Evolutionary conservation across 805 yeast genomes (phyloP).

Genomic region (Yarrowia keelungensis): DNA sequence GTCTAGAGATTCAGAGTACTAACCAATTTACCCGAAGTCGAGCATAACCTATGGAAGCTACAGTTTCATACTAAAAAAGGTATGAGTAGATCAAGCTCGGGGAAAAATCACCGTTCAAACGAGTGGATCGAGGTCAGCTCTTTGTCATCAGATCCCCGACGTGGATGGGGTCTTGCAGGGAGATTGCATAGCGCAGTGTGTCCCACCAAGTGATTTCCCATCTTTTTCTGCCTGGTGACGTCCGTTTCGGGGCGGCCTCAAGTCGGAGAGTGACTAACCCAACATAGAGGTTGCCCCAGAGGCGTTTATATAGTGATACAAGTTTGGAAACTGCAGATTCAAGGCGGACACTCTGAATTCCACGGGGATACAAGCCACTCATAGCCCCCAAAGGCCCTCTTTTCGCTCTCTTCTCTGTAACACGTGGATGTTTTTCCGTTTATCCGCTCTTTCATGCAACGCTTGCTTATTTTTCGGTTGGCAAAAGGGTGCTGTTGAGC

Average conservation of each 20-base stretch:
- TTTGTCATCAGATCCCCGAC: neutral
- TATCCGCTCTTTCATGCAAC: constrained; percentile 28
- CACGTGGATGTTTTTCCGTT: constrained; percentile 36
- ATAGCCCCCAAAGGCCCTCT: too few relatives aligned
- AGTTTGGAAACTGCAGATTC: too few relatives aligned
- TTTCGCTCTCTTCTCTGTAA: neutral
- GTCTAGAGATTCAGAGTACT: too few relatives aligned
- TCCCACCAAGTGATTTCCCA: neutral
- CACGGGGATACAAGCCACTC: neutral
- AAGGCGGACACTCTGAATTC: neutral
- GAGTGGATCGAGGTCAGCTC: neutral
- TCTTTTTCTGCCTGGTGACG: too few relatives aligned
- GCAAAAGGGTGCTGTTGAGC: constrained; percentile 24
- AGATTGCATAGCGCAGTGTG: constrained; percentile 9
- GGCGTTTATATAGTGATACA: too few relatives aligned
- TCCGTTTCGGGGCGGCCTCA: too few relatives aligned
- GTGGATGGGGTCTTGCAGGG: constrained; percentile 3
- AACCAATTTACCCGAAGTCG: too few relatives aligned
- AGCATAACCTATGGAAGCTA: too few relatives aligned
- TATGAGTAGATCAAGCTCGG: constrained; percentile 13
- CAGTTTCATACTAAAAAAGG: neutral
- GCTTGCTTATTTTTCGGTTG: constrained; percentile 25
- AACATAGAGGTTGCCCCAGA: too few relatives aligned
- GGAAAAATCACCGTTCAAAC: too few relatives aligned
- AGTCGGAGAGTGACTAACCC: too few relatives aligned